phyloP scores from a whole-genome alignment of 768 basidiomycete genomes.

The Lactifluus subvellereus region DNA sequence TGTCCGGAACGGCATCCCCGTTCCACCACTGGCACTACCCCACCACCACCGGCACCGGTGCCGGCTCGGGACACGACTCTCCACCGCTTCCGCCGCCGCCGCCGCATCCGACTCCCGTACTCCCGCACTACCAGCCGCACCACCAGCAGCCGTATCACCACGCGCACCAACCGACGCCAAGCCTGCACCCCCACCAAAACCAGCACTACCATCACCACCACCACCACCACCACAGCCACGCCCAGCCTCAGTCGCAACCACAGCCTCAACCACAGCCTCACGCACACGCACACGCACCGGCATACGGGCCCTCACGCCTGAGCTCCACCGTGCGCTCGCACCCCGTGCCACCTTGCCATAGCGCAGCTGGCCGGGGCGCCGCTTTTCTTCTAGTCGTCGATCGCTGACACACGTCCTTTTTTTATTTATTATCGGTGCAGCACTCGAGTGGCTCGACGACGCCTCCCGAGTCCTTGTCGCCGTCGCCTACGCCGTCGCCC shows the following conservation, averaged over 20 bases:
- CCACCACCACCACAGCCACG: background rate
- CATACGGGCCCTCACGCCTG: constrained; percentile 36
- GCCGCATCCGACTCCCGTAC: constrained; percentile 26
- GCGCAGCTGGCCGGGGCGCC: constrained; percentile 15
- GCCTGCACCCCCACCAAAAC: background rate
- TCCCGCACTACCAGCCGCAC: constrained; percentile 1
- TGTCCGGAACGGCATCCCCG: constrained; percentile 49
- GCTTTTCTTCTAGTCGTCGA: constrained; percentile 2
- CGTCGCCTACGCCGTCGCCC: constrained; percentile 14
- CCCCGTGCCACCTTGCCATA: constrained; percentile 19
- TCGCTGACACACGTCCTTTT: constrained; percentile 14
- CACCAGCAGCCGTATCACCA: constrained; percentile 4
- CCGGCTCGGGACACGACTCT: constrained; percentile 3
- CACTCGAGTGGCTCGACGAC: constrained; percentile 17
- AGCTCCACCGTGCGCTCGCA: constrained; percentile 33
- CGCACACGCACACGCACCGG: constrained; percentile 15
- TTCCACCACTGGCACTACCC: constrained; percentile 35
- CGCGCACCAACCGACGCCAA: constrained; percentile 9
- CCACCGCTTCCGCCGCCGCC: constrained; percentile 21
- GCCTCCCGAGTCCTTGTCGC: constrained; percentile 8
- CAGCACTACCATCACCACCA: background rate
- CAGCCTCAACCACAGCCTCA: constrained; percentile 21
- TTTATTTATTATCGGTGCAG: background rate
- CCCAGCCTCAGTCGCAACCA: constrained; percentile 21
- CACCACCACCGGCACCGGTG: background rate